Evolutionary conservation across 2,329 filamentous ascomycete genomes (phyloP).

Genomic region (Capronia coronata): DNA sequence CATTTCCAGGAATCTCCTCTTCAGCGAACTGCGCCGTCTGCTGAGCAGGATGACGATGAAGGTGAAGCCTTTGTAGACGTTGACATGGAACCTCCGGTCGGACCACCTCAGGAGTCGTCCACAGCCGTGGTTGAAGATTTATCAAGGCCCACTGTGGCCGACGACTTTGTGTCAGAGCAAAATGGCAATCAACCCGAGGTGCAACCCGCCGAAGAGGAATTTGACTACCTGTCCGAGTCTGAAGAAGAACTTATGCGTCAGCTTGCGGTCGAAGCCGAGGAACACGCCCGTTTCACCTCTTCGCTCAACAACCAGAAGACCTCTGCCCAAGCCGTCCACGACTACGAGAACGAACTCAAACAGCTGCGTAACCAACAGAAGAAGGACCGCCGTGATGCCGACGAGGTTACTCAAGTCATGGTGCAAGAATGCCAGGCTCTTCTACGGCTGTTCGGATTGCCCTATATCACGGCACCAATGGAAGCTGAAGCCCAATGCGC

Average conservation of each 20-base stretch:
- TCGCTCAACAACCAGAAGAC: slow-evolving; percentile 64
- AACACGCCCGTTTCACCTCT: slow-evolving; percentile 87
- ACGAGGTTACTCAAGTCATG: slow-evolving; percentile 96
- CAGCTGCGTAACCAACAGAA: slow-evolving; percentile 89
- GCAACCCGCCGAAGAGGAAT: slow-evolving; percentile 28
- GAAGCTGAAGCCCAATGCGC: slow-evolving; percentile 98
- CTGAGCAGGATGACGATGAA: slow-evolving; percentile 26
- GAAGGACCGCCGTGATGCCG: slow-evolving; percentile 89
- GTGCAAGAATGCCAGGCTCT: slow-evolving; percentile 89
- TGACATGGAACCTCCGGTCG: slow-evolving; percentile 9
- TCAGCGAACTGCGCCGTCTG: slow-evolving; percentile 15
- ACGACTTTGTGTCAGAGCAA: not conserved
- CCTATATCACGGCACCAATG: slow-evolving; percentile 97
- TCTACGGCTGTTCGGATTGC: slow-evolving; percentile 81
- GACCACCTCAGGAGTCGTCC: slow-evolving; percentile 5
- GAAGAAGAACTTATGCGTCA: slow-evolving; percentile 84
- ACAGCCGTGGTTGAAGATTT: too few relatives aligned
- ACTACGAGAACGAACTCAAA: slow-evolving; percentile 82
- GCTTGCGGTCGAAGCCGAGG: slow-evolving; percentile 83
- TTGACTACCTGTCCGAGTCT: slow-evolving; percentile 67
- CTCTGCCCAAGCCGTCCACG: slow-evolving; percentile 60
- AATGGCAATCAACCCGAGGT: not conserved
- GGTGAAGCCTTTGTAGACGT: slow-evolving; percentile 22
- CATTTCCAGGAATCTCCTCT: not conserved
- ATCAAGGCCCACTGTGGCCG: too few relatives aligned